Evolutionary conservation across 2,329 filamentous ascomycete species (phyloP).

Genomic region (Colletotrichum phormii): DNA sequence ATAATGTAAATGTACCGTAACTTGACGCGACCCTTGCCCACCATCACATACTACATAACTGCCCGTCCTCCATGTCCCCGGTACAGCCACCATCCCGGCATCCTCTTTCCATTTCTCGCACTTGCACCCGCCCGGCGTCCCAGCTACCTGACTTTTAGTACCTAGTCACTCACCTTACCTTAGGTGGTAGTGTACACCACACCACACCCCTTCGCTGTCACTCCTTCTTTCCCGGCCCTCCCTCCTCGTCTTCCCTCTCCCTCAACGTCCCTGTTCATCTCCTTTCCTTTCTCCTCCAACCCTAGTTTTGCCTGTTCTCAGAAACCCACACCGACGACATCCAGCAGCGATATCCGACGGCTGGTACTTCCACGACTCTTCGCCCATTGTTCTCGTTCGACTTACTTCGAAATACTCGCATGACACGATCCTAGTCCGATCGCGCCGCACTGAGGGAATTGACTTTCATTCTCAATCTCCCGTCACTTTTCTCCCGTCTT

Average conservation of each 20-base stretch:
- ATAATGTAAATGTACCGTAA: neutral
- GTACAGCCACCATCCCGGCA: constrained; percentile 24
- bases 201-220: constrained; percentile 28
- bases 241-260: constrained; percentile 7
- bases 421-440: constrained; percentile 13
- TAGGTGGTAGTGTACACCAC: neutral
- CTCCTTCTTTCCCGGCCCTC: constrained; percentile 18
- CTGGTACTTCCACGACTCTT: neutral
- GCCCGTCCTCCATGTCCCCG: neutral
- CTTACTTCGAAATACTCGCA: constrained; percentile 4
- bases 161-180: too few relatives aligned
- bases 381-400: neutral
- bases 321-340: constrained; percentile 1
- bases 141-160: constrained; percentile 8
- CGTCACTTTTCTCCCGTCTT: constrained; percentile 1
- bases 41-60: neutral
- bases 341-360: constrained; percentile 14
- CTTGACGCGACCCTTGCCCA: neutral
- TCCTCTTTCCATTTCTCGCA: neutral
- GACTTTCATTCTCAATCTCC: neutral
- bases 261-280: constrained; percentile 24
- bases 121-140: constrained; percentile 25
- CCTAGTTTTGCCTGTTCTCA: constrained; percentile 18
- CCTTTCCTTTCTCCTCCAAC: constrained; percentile 18
- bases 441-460: constrained; percentile 16